Percentiles rank a stretch among this genome's conserved stretches.
Evolutionary conservation across 768 basidiomycete genomes (phyloP).

Genomic region (Mycena vulgaris): DNA sequence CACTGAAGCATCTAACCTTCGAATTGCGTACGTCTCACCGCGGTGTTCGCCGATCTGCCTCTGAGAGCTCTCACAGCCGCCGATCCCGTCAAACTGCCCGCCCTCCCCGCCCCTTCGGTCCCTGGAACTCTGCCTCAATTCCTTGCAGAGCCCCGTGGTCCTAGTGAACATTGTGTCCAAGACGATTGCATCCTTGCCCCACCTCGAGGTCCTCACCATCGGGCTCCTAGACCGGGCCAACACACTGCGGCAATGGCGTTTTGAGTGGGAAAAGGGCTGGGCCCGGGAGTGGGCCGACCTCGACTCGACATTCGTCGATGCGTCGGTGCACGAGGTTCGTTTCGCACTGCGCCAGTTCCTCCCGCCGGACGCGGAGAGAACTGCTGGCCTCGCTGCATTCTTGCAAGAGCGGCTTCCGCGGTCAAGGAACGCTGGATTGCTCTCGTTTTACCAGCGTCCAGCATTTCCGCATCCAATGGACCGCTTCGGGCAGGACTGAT

Average conservation of each 20-base stretch:
- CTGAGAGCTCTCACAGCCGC: neutral
- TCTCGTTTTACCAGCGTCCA: no score
- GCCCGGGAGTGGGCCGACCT: neutral
- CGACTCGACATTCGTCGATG: constrained; percentile 4
- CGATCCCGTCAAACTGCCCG: neutral
- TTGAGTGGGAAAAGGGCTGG: neutral
- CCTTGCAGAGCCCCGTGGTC: neutral
- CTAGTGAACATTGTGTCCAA: neutral
- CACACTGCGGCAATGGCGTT: neutral
- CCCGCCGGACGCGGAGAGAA: neutral
- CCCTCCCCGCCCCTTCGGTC: neutral
- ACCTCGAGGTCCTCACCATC: neutral
- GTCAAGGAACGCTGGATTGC: neutral
- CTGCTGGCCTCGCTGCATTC: neutral
- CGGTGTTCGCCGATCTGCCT: neutral
- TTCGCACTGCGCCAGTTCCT: neutral
- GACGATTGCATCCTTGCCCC: neutral
- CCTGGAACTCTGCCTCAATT: constrained; percentile 11
- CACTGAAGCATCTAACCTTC: neutral
- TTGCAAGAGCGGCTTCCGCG: neutral
- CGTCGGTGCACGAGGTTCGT: neutral
- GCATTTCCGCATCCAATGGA: no score
- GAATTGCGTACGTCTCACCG: constrained; percentile 5
- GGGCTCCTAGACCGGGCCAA: constrained; percentile 6
- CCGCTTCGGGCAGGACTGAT: no score